These are phyloP conservation scores for Lasiosphaeriaceae sp. DNA, from an alignment of 495 filamentous ascomycete species.

Conservation along the genomic window DNA sequence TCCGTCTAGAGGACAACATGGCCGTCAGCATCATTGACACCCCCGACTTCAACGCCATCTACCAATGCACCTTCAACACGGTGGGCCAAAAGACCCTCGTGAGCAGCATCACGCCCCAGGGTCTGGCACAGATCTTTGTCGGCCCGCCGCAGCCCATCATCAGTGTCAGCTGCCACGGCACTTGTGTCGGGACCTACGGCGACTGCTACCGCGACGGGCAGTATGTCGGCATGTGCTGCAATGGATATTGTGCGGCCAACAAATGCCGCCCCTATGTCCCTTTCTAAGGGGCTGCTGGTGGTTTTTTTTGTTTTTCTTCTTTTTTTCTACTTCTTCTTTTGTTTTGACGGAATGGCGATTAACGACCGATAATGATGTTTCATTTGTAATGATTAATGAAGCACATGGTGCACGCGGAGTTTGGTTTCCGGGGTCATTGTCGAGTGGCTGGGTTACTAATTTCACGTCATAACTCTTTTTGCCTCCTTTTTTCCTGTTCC, in stretches of 20 bases:
- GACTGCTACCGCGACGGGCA: slow-evolving; percentile 26
- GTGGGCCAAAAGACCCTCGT: slow-evolving; percentile 12
- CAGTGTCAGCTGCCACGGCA: slow-evolving; percentile 23
- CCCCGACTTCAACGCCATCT: slow-evolving; percentile 25
- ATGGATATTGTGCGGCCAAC: slow-evolving; percentile 28
- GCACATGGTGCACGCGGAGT: no score
- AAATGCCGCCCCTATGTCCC: slow-evolving; percentile 27
- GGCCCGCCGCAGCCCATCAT: slow-evolving; percentile 28
- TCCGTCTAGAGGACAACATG: slow-evolving; percentile 20
- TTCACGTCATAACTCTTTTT: no score
- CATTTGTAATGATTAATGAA: no score
- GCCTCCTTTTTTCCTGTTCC: no score
- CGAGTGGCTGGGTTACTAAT: no score
- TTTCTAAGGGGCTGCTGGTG: no score
- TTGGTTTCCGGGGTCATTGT: no score
- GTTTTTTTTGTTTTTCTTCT: background rate
- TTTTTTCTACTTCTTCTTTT: no score
- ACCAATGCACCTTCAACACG: slow-evolving; percentile 24
- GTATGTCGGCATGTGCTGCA: slow-evolving; percentile 26
- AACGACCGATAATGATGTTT: no score
- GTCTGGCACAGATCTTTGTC: slow-evolving; percentile 23
- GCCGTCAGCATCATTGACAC: slow-evolving; percentile 27
- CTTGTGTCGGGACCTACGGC: slow-evolving; percentile 21
- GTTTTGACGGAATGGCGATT: no score
- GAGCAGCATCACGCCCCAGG: slow-evolving; percentile 17